Percentiles rank a stretch among this genome's conserved stretches.
These are phyloP conservation scores for Herpetospermum pedunculosum DNA, from an alignment of 306 rosid genomes.

Conservation along the genomic window DNA sequence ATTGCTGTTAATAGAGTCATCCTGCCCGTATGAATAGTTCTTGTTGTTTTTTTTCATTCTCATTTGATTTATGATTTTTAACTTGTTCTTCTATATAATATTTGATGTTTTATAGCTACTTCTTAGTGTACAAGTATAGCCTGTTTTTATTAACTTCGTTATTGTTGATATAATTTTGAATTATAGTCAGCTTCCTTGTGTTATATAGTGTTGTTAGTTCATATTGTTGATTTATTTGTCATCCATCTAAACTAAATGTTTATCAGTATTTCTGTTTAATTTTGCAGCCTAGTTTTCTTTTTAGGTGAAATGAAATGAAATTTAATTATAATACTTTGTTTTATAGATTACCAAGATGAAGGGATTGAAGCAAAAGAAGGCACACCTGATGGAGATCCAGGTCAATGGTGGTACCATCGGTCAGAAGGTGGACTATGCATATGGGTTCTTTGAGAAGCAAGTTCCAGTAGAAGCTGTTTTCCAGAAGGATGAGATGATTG, in stretches of 20 bases:
- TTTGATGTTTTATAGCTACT: background rate
- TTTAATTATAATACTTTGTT: no score
- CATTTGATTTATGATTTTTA: background rate
- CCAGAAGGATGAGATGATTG: slow-evolving; percentile 92
- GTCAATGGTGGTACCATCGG: slow-evolving; percentile 66
- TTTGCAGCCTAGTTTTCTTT: no score
- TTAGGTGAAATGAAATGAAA: no score
- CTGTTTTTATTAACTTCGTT: background rate
- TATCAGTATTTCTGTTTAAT: background rate
- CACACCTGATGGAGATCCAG: slow-evolving; percentile 84
- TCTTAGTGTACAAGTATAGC: background rate
- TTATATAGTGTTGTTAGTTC: background rate
- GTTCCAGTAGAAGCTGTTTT: slow-evolving; percentile 79
- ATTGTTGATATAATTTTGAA: background rate
- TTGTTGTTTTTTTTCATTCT: background rate
- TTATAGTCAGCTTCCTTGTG: no score
- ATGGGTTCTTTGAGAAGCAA: slow-evolving; percentile 70
- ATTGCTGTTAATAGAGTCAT: background rate
- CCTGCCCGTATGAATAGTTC: background rate
- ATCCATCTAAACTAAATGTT: no score
- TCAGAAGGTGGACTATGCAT: slow-evolving; percentile 61
- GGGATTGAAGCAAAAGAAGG: slow-evolving; percentile 84
- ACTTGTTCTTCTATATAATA: background rate
- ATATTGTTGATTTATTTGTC: background rate
- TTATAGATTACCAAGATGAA: slow-evolving; percentile 70